Conservation (phyloP, 2,329 filamentous ascomycete genomes). For the Curvularia eragrostidis region DNA sequence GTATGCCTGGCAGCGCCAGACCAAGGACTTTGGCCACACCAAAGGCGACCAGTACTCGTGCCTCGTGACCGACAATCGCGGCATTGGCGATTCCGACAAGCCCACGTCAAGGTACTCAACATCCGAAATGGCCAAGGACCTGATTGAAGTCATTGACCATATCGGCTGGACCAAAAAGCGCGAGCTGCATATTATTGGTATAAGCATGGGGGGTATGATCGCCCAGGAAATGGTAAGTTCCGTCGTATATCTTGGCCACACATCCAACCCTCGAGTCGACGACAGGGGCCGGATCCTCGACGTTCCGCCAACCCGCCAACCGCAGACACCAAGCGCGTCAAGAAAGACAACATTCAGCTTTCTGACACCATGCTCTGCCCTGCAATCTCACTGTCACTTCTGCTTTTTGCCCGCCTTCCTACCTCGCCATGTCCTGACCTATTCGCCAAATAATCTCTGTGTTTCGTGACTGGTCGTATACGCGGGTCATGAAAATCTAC, state of each 20-base stretch:
- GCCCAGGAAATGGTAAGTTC: slow-evolving; percentile 74
- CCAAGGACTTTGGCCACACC: slow-evolving; percentile 79
- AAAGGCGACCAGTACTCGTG: slow-evolving; percentile 71
- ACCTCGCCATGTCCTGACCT: slow-evolving; percentile 7
- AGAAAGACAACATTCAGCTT: slow-evolving; percentile 17
- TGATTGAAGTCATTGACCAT: slow-evolving; percentile 71
- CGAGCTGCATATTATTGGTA: slow-evolving; percentile 73
- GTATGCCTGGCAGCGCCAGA: slow-evolving; percentile 82
- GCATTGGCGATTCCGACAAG: slow-evolving; percentile 80
- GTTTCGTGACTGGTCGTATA: neutral
- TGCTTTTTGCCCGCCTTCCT: slow-evolving; percentile 27
- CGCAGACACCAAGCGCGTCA: slow-evolving; percentile 23
- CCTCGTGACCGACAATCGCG: slow-evolving; percentile 82
- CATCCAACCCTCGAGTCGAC: slow-evolving; percentile 4
- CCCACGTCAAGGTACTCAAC: slow-evolving; percentile 79
- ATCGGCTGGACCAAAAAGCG: slow-evolving; percentile 70
- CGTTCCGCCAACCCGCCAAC: slow-evolving; percentile 31
- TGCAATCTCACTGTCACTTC: slow-evolving; percentile 27
- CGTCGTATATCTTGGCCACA: slow-evolving; percentile 9
- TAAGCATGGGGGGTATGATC: slow-evolving; percentile 92
- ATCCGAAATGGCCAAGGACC: slow-evolving; percentile 81
- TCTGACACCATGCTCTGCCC: slow-evolving; percentile 30
- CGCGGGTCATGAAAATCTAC: slow-evolving; percentile 2
- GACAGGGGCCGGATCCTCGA: slow-evolving; percentile 30
- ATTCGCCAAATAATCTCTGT: neutral